Base-by-base conservation (phyloP, 495 filamentous ascomycete genomes). In the Annulohypoxylon stygium region DNA sequence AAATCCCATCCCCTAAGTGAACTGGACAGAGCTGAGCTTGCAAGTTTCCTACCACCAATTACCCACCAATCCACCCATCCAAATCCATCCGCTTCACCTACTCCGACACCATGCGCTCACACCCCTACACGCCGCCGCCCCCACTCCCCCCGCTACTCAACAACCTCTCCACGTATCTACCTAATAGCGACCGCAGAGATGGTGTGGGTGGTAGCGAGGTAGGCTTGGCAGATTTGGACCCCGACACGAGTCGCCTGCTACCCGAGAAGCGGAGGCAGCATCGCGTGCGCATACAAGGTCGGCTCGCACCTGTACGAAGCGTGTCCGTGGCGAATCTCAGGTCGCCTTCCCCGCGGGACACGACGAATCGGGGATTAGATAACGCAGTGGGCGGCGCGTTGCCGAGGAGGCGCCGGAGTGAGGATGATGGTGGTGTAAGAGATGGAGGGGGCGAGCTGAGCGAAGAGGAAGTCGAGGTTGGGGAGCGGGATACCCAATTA, bases 121-220 rank as follows among this genome's bases (percentile, higher is more conserved):
- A 67, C 70, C 76, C 78, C n/a, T 79, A 79, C 73, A 75, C 75
- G 1, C 60, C 78, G 16, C 74, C 78, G 18, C 75, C 81, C 39
- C 78, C 80, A 4, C 69, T 82, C 3, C 79, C 82, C 8, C 78
- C 80, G 3, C 70, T 84, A 34, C 82, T 84, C 11, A 67, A 79
- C 50, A 83, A 85, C 53, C 64, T 86, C 23, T 81, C 86, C 12
- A 77, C 81, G 43, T 81, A 84, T 26, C 83, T 88, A 0, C 80
- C 88, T 30, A 84, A 88, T 61, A 80, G 86, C 50, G 84, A 83
- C 69, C 75, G 25, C 65, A 83, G 37, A 18, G 64, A 58, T 53
- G 43, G 48, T 8, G 65, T 63, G 4, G 50, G 43, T 55, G 70
- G 64, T 37, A 47, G 45, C 54, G 73, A 71, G 45, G 80, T 84